Conservation (phyloP, 257 asterid species). For the Ajuga chamaepitys region DNA sequence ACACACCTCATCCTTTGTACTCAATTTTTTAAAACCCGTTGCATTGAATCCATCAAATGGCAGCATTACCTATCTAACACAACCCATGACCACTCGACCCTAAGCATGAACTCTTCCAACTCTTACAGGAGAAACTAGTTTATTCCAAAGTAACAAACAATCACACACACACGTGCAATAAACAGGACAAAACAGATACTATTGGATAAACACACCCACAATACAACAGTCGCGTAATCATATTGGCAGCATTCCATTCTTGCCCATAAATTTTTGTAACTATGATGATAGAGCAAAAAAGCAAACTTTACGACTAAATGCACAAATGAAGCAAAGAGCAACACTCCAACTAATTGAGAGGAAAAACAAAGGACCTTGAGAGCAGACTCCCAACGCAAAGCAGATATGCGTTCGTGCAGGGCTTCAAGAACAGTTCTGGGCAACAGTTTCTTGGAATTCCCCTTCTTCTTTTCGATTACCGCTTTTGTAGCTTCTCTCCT, state of each 20-base stretch:
- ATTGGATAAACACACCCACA: not conserved
- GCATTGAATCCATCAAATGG: not conserved
- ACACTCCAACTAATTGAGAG: too few relatives aligned
- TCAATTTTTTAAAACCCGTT: too few relatives aligned
- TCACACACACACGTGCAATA: too few relatives aligned
- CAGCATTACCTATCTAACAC: too few relatives aligned
- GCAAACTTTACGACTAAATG: not conserved
- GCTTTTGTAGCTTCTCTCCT: constrained; percentile 89
- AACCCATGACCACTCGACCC: not conserved
- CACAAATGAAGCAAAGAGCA: not conserved
- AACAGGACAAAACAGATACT: not conserved
- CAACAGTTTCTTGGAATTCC: constrained; percentile 55
- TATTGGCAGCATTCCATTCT: not conserved
- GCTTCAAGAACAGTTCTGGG: constrained; percentile 83
- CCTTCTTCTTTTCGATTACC: constrained; percentile 73
- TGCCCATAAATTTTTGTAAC: not conserved
- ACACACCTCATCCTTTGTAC: too few relatives aligned
- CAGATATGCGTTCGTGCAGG: constrained; percentile 88
- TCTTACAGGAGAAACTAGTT: not conserved
- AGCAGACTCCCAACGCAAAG: constrained; percentile 96
- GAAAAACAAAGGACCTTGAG: constrained; percentile 47
- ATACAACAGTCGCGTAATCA: not conserved
- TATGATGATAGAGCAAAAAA: not conserved
- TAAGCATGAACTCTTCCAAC: not conserved
- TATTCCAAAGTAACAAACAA: too few relatives aligned